Evolutionary conservation across 306 rosid genomes (phyloP).

Genomic region (Cucurbita moschata): DNA sequence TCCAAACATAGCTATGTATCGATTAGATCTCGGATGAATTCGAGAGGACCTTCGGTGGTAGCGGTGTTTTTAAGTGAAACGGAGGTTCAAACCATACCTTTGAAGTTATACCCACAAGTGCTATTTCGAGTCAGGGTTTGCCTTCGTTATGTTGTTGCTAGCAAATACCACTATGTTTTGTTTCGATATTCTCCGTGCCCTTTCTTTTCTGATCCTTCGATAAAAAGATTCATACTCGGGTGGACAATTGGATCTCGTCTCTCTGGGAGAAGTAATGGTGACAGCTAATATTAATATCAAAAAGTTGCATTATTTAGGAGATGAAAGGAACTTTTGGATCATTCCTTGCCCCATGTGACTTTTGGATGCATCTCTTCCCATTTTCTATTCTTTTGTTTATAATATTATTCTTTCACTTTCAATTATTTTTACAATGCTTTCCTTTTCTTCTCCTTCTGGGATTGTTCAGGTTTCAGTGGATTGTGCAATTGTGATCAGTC

Average conservation of each 20-base stretch:
- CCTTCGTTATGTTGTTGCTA: too few species aligned
- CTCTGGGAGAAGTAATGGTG: neutral
- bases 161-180: too few species aligned
- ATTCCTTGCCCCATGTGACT: constrained; percentile 1
- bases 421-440: neutral
- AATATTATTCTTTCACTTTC: neutral
- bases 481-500: constrained; percentile 93
- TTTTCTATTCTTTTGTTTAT: neutral
- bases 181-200: too few species aligned
- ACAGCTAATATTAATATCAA: neutral
- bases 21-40: neutral
- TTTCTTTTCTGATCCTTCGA: too few species aligned
- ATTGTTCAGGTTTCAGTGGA: constrained; percentile 76
- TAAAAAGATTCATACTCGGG: too few species aligned
- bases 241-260: neutral
- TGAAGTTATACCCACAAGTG: too few species aligned
- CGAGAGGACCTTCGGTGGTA: too few species aligned
- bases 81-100: too few species aligned
- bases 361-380: neutral
- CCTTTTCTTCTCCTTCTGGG: neutral
- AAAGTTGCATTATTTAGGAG: neutral
- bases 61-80: too few species aligned
- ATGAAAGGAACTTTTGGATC: neutral
- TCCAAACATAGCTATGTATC: too few species aligned
- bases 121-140: too few species aligned